Conservation (phyloP, 306 rosid genomes). For the Fragaria iinumae region DNA sequence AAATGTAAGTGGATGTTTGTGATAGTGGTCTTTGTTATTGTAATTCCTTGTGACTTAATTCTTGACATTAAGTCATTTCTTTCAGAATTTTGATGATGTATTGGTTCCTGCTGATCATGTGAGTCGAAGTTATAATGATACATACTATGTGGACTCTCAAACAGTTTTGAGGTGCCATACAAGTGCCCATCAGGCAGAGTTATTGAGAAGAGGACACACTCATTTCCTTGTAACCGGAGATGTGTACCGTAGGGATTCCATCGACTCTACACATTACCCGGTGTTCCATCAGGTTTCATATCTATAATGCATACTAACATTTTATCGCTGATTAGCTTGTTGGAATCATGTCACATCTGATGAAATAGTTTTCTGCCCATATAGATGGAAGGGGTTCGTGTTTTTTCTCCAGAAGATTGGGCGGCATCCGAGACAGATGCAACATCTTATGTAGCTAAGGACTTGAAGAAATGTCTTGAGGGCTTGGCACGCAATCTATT, state of each 20-base stretch:
- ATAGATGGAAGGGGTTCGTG: conserved; percentile 98
- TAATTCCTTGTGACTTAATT: not conserved
- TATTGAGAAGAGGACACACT: conserved; percentile 72
- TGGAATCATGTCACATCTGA: conserved; percentile 15
- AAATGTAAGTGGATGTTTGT: not conserved
- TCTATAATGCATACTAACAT: conserved; percentile 1
- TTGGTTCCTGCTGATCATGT: conserved; percentile 95
- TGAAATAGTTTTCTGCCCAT: conserved; percentile 21
- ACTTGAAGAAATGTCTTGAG: conserved; percentile 93
- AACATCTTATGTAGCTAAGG: conserved; percentile 74
- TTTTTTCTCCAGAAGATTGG: conserved; percentile 77
- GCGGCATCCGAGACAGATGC: conserved; percentile 67
- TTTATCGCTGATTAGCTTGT: conserved; percentile 22
- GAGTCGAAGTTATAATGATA: conserved; percentile 93
- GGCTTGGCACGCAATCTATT: conserved; percentile 88
- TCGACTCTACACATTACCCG: conserved; percentile 96
- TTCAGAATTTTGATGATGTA: conserved; percentile 98
- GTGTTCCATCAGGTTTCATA: conserved; percentile 86
- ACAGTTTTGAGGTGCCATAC: conserved; percentile 95
- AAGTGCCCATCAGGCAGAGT: conserved; percentile 96
- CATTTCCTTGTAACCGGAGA: conserved; percentile 98
- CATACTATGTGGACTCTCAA: conserved; percentile 74
- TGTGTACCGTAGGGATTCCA: conserved; percentile 97
- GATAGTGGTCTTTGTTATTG: not conserved
- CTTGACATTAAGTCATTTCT: conserved; percentile 27